These are phyloP conservation scores for Cryphonectria naterciae DNA, from an alignment of 2,329 filamentous ascomycete species.

Conservation along the genomic window DNA sequence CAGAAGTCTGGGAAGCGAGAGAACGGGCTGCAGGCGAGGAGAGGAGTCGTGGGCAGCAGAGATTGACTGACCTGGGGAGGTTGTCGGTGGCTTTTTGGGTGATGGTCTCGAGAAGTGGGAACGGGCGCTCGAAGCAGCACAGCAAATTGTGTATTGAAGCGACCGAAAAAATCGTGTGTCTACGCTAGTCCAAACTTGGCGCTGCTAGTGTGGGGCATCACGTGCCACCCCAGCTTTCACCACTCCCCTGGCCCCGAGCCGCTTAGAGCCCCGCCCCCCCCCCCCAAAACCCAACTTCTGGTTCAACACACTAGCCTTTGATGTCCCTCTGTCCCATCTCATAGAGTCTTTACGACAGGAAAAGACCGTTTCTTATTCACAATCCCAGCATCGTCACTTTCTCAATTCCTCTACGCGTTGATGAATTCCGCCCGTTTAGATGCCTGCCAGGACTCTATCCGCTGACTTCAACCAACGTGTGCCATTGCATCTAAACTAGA, in stretches of 20 bases:
- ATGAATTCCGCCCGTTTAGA: not conserved
- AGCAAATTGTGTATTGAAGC: conserved; percentile 20
- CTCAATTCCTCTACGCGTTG: not conserved
- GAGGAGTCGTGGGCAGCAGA: conserved; percentile 4
- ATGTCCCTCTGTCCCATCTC: not conserved
- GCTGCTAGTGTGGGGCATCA: not conserved
- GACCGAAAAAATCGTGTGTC: conserved; percentile 26
- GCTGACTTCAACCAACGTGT: not conserved
- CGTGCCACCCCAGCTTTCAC: not conserved
- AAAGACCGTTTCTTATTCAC: not conserved
- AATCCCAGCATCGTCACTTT: not conserved
- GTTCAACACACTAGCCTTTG: too few relatives aligned
- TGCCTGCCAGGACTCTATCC: not conserved
- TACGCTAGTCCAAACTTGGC: conserved; percentile 1
- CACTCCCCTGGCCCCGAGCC: not conserved
- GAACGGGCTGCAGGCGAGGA: not conserved
- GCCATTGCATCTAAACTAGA: not conserved
- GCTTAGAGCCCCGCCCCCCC: not conserved
- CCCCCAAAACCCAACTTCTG: not conserved
- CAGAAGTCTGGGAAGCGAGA: not conserved
- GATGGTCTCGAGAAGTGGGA: conserved; percentile 13
- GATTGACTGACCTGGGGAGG: conserved; percentile 25
- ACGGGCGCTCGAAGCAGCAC: not conserved
- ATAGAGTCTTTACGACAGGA: not conserved
- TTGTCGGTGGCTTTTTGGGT: conserved; percentile 25